Conservation (phyloP, 345 rosid genomes). For the Dipteronia sinensis region DNA sequence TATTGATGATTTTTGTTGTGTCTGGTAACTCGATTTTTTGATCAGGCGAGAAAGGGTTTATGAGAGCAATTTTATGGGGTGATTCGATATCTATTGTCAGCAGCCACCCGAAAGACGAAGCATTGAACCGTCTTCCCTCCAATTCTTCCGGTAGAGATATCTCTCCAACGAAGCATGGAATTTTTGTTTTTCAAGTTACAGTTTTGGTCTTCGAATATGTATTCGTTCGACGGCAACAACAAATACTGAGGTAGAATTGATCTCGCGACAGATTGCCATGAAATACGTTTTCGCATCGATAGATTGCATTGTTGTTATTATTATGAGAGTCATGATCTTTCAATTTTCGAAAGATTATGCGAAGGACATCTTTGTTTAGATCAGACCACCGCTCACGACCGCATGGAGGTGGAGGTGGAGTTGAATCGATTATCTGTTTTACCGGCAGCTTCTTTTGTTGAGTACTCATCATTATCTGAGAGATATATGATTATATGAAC, state of each 20-base stretch:
- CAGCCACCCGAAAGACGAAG: background rate
- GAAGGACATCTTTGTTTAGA: too few relatives aligned
- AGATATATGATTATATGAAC: too few relatives aligned
- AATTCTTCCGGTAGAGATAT: background rate
- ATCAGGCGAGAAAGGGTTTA: background rate
- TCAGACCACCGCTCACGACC: too few relatives aligned
- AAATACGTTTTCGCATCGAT: background rate
- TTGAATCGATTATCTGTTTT: too few relatives aligned
- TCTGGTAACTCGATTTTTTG: too few relatives aligned
- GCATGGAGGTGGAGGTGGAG: too few relatives aligned
- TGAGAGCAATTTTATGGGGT: background rate
- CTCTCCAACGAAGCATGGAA: background rate
- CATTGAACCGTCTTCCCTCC: background rate
- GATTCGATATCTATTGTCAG: background rate
- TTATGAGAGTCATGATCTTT: background rate
- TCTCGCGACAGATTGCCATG: constrained; percentile 7
- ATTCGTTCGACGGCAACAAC: background rate
- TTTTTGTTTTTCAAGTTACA: background rate
- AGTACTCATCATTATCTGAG: too few relatives aligned
- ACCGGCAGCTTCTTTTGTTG: too few relatives aligned
- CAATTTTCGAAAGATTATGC: background rate
- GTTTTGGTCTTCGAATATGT: too few relatives aligned
- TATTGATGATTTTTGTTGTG: too few relatives aligned
- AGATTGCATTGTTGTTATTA: background rate
- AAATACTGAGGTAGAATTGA: background rate